Base-by-base conservation (phyloP, 805 yeast genomes). In the Candida sonorensis region DNA sequence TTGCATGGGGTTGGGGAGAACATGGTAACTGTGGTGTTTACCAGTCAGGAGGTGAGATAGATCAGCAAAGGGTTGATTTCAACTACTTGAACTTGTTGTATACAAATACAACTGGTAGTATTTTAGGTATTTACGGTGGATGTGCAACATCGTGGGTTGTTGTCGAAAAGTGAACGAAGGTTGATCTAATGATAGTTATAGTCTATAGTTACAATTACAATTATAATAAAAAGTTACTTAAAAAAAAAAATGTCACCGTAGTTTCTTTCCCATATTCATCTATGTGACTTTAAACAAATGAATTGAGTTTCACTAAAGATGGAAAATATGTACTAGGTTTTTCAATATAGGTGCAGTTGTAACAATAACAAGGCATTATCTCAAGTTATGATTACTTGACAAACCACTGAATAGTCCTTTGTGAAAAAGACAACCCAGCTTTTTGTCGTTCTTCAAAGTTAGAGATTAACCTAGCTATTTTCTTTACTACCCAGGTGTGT, bases 1-100 rank as follows among this genome's bases (percentile, higher is more conserved):
- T 50, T 34, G 69, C 88, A 2, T 92, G 97, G 97, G 98, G 98
- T 1, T 90, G 98, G 98, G 97, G 96, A 10, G 97, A 92, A 50
- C 98, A 90, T 55, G 98, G 98, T 0, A 90, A 90, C 51, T 90
- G 97, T 58, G 95, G 95, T 0, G 30, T 34, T n/a, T n/a, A n/a
- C n/a, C n/a, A n/a, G n/a, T n/a, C n/a, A n/a, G n/a, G n/a, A n/a
- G n/a, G n/a, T n/a, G n/a, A n/a, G n/a, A n/a, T n/a, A n/a, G n/a
- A n/a, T n/a, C n/a, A n/a, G n/a, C n/a, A n/a, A n/a, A n/a, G n/a
- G 29, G 69, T 60, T 28, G 61, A 66, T 3, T 65, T 56, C 37
- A 57, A 54, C 37, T 48, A 55, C 26, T 41, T 67, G 14, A 68
- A 68, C 34, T 35, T 31, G 7, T 23, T 68, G 4, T 61, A 63